Base-by-base conservation (phyloP, 495 filamentous ascomycete species). In the Parmelia sp. region DNA sequence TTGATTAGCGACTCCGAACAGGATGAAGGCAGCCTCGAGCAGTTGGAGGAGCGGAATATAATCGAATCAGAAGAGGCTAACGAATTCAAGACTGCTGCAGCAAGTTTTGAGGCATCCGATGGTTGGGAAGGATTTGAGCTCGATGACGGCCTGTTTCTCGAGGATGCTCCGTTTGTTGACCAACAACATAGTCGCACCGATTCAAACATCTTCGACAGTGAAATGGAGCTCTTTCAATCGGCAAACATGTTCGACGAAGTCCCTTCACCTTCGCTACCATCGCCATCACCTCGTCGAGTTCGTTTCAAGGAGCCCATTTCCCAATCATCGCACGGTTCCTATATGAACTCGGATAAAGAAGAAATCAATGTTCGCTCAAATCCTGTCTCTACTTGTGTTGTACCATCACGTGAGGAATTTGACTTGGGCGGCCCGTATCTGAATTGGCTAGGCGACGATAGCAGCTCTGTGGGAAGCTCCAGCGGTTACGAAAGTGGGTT, bases 401-500 rank as follows among this genome's bases (percentile, higher is more conserved):
- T 74, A 37, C 44, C 76, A 77, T 62, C 53, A 62, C 19, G 76
- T 71, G 36, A 78, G 79, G 71, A 76, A 81, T 11, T 83, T 3
- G 21, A 27, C 31, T 25, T 15, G 4, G 25, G 31, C 9, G 40
- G 12, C 11, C 57, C 57, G 23, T 56, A 74, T 31, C 76, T 79
- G 15, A 75, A 77, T 58, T 61, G 76, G 21, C 71, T 74, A 25
- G 69, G 77, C 33, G 80, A 83, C 39, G 80, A 83, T 40, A 77
- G 78, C 44, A 78, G 78, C n/a, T 83, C 82, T 49, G 78, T 77
- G 57, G 83, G 78, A 74, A 64, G 80, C 61, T 86, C 85, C 33
- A 91, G 90, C 74, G 90, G 88, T 62, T 92, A 92, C 74, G 89
- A 92, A 76, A 86, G 90, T 92, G 72, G 78, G 84, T 84, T 65